These are phyloP conservation scores for Poa annua DNA, from an alignment of 176 grass and related monocot genomes.

Conservation along the genomic window DNA sequence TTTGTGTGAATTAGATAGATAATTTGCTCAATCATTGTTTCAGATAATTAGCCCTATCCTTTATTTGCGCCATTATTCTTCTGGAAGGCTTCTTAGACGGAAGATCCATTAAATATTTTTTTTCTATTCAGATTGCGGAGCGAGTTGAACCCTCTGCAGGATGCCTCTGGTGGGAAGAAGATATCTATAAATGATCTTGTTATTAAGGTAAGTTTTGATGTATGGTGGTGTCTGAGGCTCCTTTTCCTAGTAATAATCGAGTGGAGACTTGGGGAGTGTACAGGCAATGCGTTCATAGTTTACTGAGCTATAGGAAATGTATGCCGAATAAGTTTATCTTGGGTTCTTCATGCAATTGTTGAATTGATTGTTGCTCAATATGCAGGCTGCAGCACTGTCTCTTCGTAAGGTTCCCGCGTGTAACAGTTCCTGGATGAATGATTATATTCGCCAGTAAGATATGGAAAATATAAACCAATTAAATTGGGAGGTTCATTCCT, in stretches of 20 bases:
- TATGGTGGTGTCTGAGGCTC: too few species aligned
- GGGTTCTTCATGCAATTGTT: not conserved
- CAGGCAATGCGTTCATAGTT: not conserved
- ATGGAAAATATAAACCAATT: not conserved
- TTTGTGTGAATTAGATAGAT: slow-evolving; percentile 19
- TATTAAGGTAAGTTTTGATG: slow-evolving; percentile 57
- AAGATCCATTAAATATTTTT: not conserved
- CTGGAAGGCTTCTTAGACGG: not conserved
- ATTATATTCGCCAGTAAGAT: slow-evolving; percentile 78
- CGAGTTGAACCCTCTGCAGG: slow-evolving; percentile 68
- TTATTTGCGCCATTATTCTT: slow-evolving; percentile 4
- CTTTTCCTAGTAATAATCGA: too few species aligned
- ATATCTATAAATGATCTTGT: slow-evolving; percentile 74
- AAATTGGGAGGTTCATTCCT: not conserved
- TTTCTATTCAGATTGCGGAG: slow-evolving; percentile 49
- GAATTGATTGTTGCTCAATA: slow-evolving; percentile 16
- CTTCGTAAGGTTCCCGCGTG: slow-evolving; percentile 76
- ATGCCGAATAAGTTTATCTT: slow-evolving; percentile 9
- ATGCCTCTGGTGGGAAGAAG: slow-evolving; percentile 74
- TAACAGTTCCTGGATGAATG: slow-evolving; percentile 84
- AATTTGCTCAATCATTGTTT: slow-evolving; percentile 6
- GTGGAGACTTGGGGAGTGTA: too few species aligned
- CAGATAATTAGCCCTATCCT: not conserved
- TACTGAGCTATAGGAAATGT: not conserved
- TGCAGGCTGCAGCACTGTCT: slow-evolving; percentile 71